Evolutionary conservation across 768 basidiomycete genomes (phyloP).

Genomic region (Boletus vinaceobasis): DNA sequence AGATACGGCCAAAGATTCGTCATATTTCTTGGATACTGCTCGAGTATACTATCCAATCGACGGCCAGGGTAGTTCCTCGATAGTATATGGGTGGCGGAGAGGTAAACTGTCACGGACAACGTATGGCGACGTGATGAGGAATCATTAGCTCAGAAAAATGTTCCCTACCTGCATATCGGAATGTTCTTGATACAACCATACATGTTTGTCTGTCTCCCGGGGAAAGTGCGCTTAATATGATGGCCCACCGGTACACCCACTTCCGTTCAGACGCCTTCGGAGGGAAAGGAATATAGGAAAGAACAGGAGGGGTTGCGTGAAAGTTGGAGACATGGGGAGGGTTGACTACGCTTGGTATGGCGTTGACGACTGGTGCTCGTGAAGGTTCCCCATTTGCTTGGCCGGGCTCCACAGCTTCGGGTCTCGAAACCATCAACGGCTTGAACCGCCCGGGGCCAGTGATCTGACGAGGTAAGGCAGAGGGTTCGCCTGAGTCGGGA

Average conservation of each 20-base stretch:
- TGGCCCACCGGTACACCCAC: constrained; percentile 47
- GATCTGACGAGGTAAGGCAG: background rate
- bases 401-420: background rate
- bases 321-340: background rate
- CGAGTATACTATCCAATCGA: constrained; percentile 41
- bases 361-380: background rate
- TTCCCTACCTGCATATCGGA: constrained; percentile 58
- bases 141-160: background rate
- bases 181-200: constrained; percentile 52
- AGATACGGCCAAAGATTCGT: constrained; percentile 77
- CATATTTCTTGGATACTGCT: constrained; percentile 41
- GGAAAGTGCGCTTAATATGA: constrained; percentile 50
- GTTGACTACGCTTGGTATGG: background rate
- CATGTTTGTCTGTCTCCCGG: constrained; percentile 44
- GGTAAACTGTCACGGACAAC: constrained; percentile 45
- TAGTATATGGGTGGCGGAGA: constrained; percentile 55
- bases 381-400: background rate
- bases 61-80: constrained; percentile 44
- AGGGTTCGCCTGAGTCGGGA: background rate
- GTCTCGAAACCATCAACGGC: constrained; percentile 2
- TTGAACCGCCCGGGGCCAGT: constrained; percentile 16
- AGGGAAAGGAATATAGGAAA: constrained; percentile 50
- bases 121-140: background rate
- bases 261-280: constrained; percentile 59
- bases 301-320: constrained; percentile 6